Percentiles rank a stretch among this genome's conserved stretches.
Conservation (phyloP, 495 filamentous ascomycete genomes). For the Xylaria acuta region DNA sequence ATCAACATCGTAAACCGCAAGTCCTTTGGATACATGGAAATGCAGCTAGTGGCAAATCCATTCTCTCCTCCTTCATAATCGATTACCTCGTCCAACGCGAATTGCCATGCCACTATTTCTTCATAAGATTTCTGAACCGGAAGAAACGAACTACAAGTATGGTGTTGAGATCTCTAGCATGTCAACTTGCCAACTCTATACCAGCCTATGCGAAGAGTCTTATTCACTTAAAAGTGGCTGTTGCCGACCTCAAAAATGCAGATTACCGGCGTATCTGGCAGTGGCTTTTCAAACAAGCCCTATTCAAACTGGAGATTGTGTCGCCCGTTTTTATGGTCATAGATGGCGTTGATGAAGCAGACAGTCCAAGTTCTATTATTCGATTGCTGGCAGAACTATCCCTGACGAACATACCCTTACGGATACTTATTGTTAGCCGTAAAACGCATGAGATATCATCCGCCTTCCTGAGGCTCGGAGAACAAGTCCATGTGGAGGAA, state of each 20-base stretch:
- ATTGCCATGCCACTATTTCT: slow-evolving; percentile 44
- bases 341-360: slow-evolving; percentile 46
- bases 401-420: slow-evolving; percentile 25
- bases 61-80: slow-evolving; percentile 45
- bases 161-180: slow-evolving; percentile 42
- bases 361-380: slow-evolving; percentile 32
- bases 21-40: slow-evolving; percentile 39
- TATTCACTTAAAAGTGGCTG: slow-evolving; percentile 34
- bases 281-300: background rate
- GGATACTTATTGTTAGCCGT: slow-evolving; percentile 33
- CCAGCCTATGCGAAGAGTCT: slow-evolving; percentile 30
- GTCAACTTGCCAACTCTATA: slow-evolving; percentile 38
- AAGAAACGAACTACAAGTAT: slow-evolving; percentile 32
- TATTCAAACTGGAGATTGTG: background rate
- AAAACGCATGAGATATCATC: slow-evolving; percentile 31
- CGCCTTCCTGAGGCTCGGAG: slow-evolving; percentile 9
- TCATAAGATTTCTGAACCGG: slow-evolving; percentile 37
- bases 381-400: slow-evolving; percentile 26
- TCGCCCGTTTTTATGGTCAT: slow-evolving; percentile 43
- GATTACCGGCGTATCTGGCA: background rate
- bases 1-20: background rate
- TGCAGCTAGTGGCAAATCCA: slow-evolving; percentile 47
- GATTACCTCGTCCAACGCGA: slow-evolving; percentile 35
- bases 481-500: background rate
- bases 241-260: slow-evolving; percentile 28